Percentiles rank a stretch among this genome's conserved stretches.
phyloP scores from a whole-genome alignment of 2,329 filamentous ascomycete species.

The Hysterium pulicare region DNA sequence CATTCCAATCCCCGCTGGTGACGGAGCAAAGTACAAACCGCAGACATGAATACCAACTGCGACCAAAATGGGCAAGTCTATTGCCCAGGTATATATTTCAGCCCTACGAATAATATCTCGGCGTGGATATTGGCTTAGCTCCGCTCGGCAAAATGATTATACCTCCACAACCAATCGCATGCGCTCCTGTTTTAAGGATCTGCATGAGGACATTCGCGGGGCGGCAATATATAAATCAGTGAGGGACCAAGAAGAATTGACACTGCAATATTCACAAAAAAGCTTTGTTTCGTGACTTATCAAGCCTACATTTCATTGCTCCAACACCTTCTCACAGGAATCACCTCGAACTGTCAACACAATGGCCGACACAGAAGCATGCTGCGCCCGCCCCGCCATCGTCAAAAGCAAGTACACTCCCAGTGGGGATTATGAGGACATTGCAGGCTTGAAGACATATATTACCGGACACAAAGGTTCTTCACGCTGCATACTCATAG shows the following conservation, averaged over 20 bases:
- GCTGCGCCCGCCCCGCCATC: constrained; percentile 1
- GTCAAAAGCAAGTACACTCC: constrained; percentile 2
- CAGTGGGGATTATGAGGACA: constrained; percentile 1
- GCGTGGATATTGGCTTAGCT: not conserved
- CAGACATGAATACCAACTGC: too few relatives aligned
- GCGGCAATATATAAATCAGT: too few relatives aligned
- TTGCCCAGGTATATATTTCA: too few relatives aligned
- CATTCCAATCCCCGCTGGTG: too few relatives aligned
- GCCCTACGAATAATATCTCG: not conserved
- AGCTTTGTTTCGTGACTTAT: not conserved
- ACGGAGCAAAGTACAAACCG: too few relatives aligned
- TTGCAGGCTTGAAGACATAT: constrained; percentile 1
- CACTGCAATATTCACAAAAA: not conserved
- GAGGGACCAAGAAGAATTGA: not conserved
- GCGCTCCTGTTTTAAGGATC: too few relatives aligned
- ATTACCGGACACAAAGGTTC: not conserved
- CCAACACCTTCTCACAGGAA: not conserved
- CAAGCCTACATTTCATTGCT: not conserved
- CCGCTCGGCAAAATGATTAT: not conserved
- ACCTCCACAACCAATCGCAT: not conserved
- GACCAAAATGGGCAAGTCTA: too few relatives aligned
- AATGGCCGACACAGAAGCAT: constrained; percentile 1
- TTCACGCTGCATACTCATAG: not conserved
- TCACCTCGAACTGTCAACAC: too few relatives aligned
- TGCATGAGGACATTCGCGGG: too few relatives aligned